Evolutionary conservation across 768 basidiomycete genomes (phyloP), one percentile per base, ranked within the genome.

Genomic region (Hypholoma sublateritium): DNA sequence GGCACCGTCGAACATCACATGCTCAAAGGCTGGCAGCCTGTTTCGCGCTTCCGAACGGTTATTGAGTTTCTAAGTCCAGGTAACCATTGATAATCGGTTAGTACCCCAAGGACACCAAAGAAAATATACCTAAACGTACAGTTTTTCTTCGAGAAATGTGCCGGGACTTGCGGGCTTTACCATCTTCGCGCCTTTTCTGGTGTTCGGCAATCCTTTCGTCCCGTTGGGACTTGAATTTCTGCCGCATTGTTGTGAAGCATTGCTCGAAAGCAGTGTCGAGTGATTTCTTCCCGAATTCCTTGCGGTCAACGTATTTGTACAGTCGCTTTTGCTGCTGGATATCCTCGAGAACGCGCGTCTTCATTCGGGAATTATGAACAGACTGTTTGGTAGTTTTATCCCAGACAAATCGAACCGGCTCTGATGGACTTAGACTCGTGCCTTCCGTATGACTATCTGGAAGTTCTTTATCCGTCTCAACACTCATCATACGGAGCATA

Each of bases 371-470:
- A 57, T 91, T 91, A 63, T 90, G 89, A 17, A 83, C 78, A 1
- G 88, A 91, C 62, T 90, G 87, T 58, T 84, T 88, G 11, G 81
- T 75, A 2, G 89, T 91, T 67, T 88, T 89, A 59, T 87, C 84
- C 89, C 89, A 91, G 4, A 89, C 85, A 60, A 91, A 91, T 17
- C 89, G 85, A 13, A 91, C 75, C 1, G 87, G 81, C n/a, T 85
- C 79, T 19, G 75, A 67, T 11, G 74, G 63, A 2, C 70, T 73
- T 1, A 85, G 62, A 3, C 70, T 63, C 11, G 68, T 72, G 14
- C 82, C 85, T 63, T 91, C 88, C 9, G 64, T 61, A 62, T 88
- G 82, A 51, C 80, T 83, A 55, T 82, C 81, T 0, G 89, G 89
- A 7, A 91, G 72, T 1, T 79, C 66, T 57, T 83, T 82, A 62